These are phyloP conservation scores for Alternaria incomplexa DNA, from an alignment of 2,329 filamentous ascomycete species.

Conservation along the genomic window DNA sequence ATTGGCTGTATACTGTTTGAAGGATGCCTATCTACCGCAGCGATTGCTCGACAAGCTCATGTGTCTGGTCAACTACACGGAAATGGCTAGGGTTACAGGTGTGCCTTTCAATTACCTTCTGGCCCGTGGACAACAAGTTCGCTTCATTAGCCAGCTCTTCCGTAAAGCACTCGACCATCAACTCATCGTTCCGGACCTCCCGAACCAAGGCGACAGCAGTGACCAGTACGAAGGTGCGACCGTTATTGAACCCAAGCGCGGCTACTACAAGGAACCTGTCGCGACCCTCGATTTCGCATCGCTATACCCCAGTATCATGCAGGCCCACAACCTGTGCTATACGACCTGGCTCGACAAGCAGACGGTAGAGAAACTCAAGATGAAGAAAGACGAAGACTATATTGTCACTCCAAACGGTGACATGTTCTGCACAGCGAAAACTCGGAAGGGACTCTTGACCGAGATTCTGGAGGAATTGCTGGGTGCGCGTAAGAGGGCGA, in stretches of 20 bases:
- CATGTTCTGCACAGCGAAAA: conserved; percentile 85
- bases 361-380: conserved; percentile 73
- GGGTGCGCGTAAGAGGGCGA: conserved; percentile 90
- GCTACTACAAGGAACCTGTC: conserved; percentile 93
- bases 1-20: conserved; percentile 93
- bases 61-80: conserved; percentile 97
- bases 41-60: conserved; percentile 96
- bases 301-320: conserved; percentile 97
- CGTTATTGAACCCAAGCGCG: conserved; percentile 92
- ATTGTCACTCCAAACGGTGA: conserved; percentile 95
- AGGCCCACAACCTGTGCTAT: conserved; percentile 98
- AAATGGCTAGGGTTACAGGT: conserved; percentile 99
- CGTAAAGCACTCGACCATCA: conserved; percentile 92
- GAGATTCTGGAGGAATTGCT: conserved; percentile 96
- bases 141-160: conserved; percentile 97
- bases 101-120: conserved; percentile 96
- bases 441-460: conserved; percentile 88
- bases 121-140: conserved; percentile 92
- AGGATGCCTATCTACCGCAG: conserved; percentile 95
- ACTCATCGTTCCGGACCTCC: conserved; percentile 89
- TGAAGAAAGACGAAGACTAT: conserved; percentile 92
- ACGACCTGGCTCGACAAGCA: conserved; percentile 86
- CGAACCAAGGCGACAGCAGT: conserved; percentile 67
- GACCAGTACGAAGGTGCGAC: conserved; percentile 98
- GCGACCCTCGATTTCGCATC: conserved; percentile 98